Base-by-base conservation (phyloP, 805 yeast genomes). In the Blastobotrys terrestris region DNA sequence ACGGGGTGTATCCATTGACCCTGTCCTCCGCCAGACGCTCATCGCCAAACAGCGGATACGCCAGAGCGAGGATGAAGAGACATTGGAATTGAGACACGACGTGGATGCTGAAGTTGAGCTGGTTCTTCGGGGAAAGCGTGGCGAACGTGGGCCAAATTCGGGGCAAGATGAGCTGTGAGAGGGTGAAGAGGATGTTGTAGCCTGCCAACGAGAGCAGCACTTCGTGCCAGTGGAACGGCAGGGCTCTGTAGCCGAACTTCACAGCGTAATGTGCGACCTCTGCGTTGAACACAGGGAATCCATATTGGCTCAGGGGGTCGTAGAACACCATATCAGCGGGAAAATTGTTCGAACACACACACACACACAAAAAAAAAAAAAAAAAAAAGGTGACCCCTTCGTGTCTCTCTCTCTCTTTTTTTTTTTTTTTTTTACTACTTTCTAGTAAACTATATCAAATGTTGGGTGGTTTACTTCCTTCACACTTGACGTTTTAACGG, bases 41-140 rank as follows among this genome's bases (percentile, higher is more conserved):
- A 57, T 84, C 85, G 52, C 75, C 71, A 66, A 84, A 80, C 74
- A 85, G 74, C 4, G 95, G 95, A 46, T 80, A 64, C 31, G 86
- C 74, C 6, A 80, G 63, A 6, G 65, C 64, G 21, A 88, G 69
- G 8, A 96, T 83, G 4, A 87, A 56, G 1, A 87, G 46, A 48
- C 94, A 81, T 67, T 94, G 97, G 16, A 90, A 79, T 80, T 87
- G 83, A 1, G 97, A 84, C 2, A 89, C 96, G 11, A 87, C 76
- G 67, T 94, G 98, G 60, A 91, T 87, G 67, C 94, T 96, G 66
- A 88, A 94, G 67, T 92, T 89, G 57, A 82, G 61, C 64, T 76
- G 78, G 42, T 77, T 73, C 60, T 79, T 79, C 20, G 63, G 58
- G 44, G 69, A 67, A 44, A 74, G 58, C 2, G 67, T 60, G 3